Percentiles rank a stretch among this genome's conserved stretches.
Conservation (phyloP, 176 grass and related monocot species). For the Dactylis glomerata region DNA sequence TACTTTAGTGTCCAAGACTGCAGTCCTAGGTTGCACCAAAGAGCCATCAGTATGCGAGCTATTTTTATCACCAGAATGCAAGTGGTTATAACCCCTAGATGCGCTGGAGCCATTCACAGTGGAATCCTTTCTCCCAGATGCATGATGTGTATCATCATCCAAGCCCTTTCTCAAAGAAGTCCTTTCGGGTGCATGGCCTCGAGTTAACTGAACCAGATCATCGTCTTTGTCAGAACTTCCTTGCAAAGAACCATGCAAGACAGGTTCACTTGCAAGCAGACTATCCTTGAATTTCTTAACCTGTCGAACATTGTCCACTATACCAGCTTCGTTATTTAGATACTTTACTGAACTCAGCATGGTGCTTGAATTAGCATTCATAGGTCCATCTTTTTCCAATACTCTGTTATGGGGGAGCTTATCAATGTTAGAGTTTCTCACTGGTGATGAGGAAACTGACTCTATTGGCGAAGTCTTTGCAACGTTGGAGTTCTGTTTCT, state of each 20-base stretch:
- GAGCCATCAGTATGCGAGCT: constrained; percentile 33
- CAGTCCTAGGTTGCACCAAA: constrained; percentile 20
- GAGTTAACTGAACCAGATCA: constrained; percentile 31
- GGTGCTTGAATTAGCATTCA: constrained; percentile 48
- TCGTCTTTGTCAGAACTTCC: constrained; percentile 48
- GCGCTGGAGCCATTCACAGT: constrained; percentile 28
- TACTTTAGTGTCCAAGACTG: constrained; percentile 35
- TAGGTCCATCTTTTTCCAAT: constrained; percentile 48
- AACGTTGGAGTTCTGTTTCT: constrained; percentile 46
- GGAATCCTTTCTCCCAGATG: constrained; percentile 46
- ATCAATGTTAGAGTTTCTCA: constrained; percentile 51
- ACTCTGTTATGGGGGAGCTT: constrained; percentile 54
- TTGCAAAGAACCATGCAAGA: constrained; percentile 39
- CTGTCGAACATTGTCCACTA: constrained; percentile 45
- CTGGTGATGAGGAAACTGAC: constrained; percentile 71
- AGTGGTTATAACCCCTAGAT: constrained; percentile 40
- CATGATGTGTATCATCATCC: constrained; percentile 44
- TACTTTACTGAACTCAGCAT: constrained; percentile 30
- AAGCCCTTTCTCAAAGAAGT: constrained; percentile 20
- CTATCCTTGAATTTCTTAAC: constrained; percentile 19
- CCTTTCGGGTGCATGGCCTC: constrained; percentile 28
- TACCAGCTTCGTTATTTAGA: constrained; percentile 36
- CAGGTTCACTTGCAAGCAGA: constrained; percentile 47
- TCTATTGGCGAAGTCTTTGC: constrained; percentile 62
- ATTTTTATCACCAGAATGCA: constrained; percentile 42